Conservation (phyloP, 1,139 yeast genomes). For the Hyphopichia buzzinii region DNA sequence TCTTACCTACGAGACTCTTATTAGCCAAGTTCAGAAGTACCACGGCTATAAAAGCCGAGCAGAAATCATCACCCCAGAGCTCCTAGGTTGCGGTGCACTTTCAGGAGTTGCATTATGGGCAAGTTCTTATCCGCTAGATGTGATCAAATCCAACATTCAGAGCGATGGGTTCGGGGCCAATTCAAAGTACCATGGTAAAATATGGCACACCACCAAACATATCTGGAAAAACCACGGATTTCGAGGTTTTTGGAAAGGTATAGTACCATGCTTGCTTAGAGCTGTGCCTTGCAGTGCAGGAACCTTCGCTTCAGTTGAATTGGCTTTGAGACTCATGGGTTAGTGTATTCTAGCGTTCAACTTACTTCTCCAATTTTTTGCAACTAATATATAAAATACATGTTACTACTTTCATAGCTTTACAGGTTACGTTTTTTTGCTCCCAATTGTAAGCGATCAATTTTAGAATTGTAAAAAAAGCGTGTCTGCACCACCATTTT, state of each 20-base stretch:
- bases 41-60: slow-evolving; percentile 41
- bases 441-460: too few species aligned
- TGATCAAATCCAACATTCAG: slow-evolving; percentile 67
- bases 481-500: too few species aligned
- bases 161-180: slow-evolving; percentile 55
- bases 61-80: slow-evolving; percentile 59
- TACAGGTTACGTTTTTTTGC: too few species aligned
- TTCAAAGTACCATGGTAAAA: slow-evolving; percentile 46
- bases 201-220: slow-evolving; percentile 43
- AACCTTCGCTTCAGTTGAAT: slow-evolving; percentile 75
- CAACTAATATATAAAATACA: too few species aligned
- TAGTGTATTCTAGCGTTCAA: slow-evolving; percentile 11
- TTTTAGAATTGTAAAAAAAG: too few species aligned
- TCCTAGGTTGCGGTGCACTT: slow-evolving; percentile 61
- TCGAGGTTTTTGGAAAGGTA: slow-evolving; percentile 69
- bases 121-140: slow-evolving; percentile 69
- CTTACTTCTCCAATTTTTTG: not conserved
- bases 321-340: slow-evolving; percentile 59
- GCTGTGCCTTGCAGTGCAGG: slow-evolving; percentile 78
- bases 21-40: slow-evolving; percentile 37
- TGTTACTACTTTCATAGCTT: too few species aligned
- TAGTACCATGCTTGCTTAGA: slow-evolving; percentile 64
- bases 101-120: slow-evolving; percentile 78
- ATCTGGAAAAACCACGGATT: slow-evolving; percentile 49
- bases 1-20: slow-evolving; percentile 63